Base-by-base conservation (phyloP, 139 green algal genomes). In the Coccomyxa sp. region DNA sequence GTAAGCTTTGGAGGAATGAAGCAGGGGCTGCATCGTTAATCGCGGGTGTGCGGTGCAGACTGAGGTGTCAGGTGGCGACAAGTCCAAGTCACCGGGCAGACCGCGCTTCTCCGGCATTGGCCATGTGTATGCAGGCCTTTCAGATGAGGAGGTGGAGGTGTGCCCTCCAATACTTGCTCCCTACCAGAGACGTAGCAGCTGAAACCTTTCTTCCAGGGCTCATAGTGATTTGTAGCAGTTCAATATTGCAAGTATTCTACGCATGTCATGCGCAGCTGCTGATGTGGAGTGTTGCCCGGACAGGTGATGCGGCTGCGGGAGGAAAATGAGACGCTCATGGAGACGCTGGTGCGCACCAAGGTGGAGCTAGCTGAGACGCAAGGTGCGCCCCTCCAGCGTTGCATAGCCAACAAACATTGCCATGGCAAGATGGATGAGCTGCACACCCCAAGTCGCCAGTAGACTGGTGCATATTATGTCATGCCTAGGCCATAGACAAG, bases 321-420 rank as follows among this genome's bases (percentile, higher is more conserved):
- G 58, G 90, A 93, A 83, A 91, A 87, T 79, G 84, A 87, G 77
- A 83, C 88, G 67, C 83, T 93, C 38, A 93, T 93, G 90, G 88
- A 93, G 21, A 87, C 88, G 28, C 85, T 93, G 51, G 90, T 93
- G n/a, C 85, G 83, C 60, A 81, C 86, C 85, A 93, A 93, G 82
- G 81, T 93, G 32, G 82, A 87, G 77, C 80, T 90, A 28, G 90
- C 90, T 14, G 90, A 93, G 76, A 87, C 83, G 58, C 85, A 93
- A 79, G 88, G 85, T 87, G 51, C 18, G 60, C 58, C 21, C 30
- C 30, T 32, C 1, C 74, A 28, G 9, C 7, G 38, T 7, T 51
- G 38, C 38, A 51, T 51, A 51, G 38, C 38, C 3, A 27, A 75
- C 66, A 23, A 75, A 27, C 66, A 27, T 75, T 75, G 4, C 1